A percentile compares a stretch with the other conserved stretches of the same genome.
Conservation (phyloP, 306 rosid genomes). For the Prunus armeniaca region DNA sequence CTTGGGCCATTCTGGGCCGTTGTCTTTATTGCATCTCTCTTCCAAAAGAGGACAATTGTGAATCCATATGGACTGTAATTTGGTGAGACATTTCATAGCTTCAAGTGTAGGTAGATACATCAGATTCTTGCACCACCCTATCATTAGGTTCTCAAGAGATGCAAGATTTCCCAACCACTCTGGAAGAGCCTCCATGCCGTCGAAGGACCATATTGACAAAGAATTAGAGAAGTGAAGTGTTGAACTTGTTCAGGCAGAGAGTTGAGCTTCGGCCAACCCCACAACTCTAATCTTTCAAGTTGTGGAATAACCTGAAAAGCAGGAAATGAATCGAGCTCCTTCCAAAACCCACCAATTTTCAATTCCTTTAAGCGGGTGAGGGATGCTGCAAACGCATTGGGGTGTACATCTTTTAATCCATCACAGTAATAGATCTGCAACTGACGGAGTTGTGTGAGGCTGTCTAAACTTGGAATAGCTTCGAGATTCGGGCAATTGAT, state of each 20-base stretch:
- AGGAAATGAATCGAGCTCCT: conserved; percentile 4
- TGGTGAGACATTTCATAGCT: neutral
- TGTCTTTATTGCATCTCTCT: neutral
- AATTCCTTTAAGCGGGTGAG: neutral
- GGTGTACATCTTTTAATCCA: neutral
- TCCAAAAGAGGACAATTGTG: rapidly evolving
- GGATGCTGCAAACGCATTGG: neutral
- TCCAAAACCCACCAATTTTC: neutral
- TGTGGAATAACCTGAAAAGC: neutral
- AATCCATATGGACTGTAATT: rapidly evolving
- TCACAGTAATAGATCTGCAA: rapidly evolving
- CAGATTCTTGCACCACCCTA: rapidly evolving
- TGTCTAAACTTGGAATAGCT: neutral
- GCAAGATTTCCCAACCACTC: neutral
- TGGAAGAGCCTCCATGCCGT: neutral
- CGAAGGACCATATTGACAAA: neutral
- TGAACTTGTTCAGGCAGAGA: conserved; percentile 10
- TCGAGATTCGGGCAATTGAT: rapidly evolving
- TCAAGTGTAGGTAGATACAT: neutral
- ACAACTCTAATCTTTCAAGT: neutral
- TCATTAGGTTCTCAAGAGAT: rapidly evolving
- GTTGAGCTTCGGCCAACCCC: neutral
- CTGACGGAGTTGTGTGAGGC: neutral
- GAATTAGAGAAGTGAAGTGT: neutral
- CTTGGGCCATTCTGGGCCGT: neutral